Base-by-base conservation (phyloP, 164 flowering plant species). In the Malania oleifera region DNA sequence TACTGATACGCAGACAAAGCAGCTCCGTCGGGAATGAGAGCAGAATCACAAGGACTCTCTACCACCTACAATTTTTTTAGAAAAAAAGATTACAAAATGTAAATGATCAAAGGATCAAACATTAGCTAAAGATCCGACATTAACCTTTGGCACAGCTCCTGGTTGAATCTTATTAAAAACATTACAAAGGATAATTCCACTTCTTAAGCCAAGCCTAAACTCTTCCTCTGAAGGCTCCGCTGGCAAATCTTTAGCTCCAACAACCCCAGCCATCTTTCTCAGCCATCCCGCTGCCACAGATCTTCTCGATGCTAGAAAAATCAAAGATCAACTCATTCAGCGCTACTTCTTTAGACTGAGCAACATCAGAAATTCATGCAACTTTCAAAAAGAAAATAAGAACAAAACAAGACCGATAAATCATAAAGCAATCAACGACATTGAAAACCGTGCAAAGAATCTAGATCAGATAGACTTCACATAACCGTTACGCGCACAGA, bases 1-100 rank as follows among this genome's bases (percentile, higher is more conserved):
- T 91, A 95, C 71, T 95, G 99, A 70, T 67, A 95, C 14, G 95
- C 98, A 0, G 96, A 84, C 58, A 95, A 74, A 59, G 99, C 96
- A 2, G 96, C 96, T 43, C 96, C 99, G 82, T 95, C 96, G 14
- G 97, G 87, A 13, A 82, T 67, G 50, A 74, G 63, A 63, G 80
- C 80, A 22, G 96, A 65, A 80, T 89, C 99, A 63, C 70, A 61
- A 9, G 96, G 84, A 63, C 81, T 81, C 59, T 95, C 98, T 15
- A 91, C 96, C 55, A 95, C 96, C 99, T 95, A 17, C 7, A 34
- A 7, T 34, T 7, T 34, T 7, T 34, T 7, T 34, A 34, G 7
- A 34, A 58, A 64, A 69, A 54, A 51, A 8, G 10, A 34, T 20
- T n/a, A 10, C 10, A 3, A 28, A 41, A 50, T 39, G 14, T 24